A percentile compares a stretch with the other conserved stretches of the same genome.
Conservation (phyloP, 2,329 filamentous ascomycete genomes). For the Pseudogymnoascus sp. region DNA sequence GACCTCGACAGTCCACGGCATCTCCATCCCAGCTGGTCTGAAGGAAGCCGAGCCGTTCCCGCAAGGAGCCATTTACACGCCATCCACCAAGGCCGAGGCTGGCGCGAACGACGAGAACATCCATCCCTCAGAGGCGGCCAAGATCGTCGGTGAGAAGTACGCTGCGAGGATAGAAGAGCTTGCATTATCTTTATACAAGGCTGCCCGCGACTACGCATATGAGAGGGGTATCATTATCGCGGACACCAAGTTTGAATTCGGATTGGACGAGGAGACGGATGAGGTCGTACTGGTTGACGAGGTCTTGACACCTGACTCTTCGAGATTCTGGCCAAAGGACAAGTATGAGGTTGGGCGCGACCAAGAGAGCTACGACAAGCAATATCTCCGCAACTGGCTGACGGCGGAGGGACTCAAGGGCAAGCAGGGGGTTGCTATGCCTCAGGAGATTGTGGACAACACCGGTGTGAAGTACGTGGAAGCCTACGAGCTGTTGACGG, state of each 20-base stretch:
- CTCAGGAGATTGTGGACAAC: constrained; percentile 59
- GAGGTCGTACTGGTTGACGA: constrained; percentile 65
- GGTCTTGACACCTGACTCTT: constrained; percentile 71
- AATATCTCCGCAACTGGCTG: constrained; percentile 76
- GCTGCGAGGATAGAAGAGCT: constrained; percentile 52
- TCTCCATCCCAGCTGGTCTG: constrained; percentile 48
- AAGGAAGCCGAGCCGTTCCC: constrained; percentile 55
- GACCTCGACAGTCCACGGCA: constrained; percentile 57
- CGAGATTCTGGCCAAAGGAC: constrained; percentile 76
- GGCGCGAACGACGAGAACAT: constrained; percentile 67
- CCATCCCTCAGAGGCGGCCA: constrained; percentile 44
- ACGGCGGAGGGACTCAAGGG: constrained; percentile 65
- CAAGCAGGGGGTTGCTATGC: constrained; percentile 64
- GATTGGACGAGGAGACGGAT: constrained; percentile 48
- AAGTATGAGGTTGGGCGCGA: constrained; percentile 64
- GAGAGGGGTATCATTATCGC: constrained; percentile 61
- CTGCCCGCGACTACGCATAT: constrained; percentile 45
- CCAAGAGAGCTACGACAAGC: constrained; percentile 86
- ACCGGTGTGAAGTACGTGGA: constrained; percentile 69
- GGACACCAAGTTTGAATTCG: constrained; percentile 71
- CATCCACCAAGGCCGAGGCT: constrained; percentile 59
- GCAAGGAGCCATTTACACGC: constrained; percentile 56
- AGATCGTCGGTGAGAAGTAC: constrained; percentile 45
- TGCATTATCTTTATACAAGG: constrained; percentile 51
- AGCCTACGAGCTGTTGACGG: constrained; percentile 63